Conservation (phyloP, 1,284 basidiomycete species). For the Sanguinoderma infundibulare region DNA sequence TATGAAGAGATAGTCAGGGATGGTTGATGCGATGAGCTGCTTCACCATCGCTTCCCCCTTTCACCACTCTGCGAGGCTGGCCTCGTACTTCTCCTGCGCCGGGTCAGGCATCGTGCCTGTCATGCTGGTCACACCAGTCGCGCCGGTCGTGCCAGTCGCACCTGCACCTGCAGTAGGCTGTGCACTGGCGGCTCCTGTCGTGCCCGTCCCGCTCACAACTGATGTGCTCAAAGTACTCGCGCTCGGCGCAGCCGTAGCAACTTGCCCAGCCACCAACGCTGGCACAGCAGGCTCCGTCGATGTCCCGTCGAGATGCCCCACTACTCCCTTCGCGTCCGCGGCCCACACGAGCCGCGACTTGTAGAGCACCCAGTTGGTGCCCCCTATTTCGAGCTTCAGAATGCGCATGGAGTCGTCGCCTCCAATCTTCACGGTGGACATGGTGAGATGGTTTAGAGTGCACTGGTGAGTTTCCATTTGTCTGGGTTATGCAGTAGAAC, state of each 20-base stretch:
- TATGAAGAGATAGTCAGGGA: slow-evolving; percentile 17
- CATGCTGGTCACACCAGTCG: background rate
- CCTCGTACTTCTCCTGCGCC: slow-evolving; percentile 2
- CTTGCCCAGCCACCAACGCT: background rate
- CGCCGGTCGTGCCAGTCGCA: background rate
- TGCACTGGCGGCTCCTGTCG: too few species aligned
- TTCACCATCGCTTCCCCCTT: slow-evolving; percentile 18
- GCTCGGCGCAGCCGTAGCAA: too few species aligned
- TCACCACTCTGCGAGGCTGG: slow-evolving; percentile 7
- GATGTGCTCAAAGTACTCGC: too few species aligned
- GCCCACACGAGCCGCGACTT: slow-evolving; percentile 18
- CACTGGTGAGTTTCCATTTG: too few species aligned
- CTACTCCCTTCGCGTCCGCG: slow-evolving; percentile 5
- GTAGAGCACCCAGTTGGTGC: slow-evolving; percentile 16
- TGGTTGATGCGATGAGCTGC: slow-evolving; percentile 15
- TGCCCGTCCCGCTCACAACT: too few species aligned
- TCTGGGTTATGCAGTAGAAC: too few species aligned
- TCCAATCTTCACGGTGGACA: too few species aligned
- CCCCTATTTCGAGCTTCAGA: too few species aligned
- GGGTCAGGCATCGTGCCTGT: background rate
- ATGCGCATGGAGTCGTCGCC: too few species aligned
- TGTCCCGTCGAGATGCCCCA: slow-evolving; percentile 12
- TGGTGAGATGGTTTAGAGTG: too few species aligned
- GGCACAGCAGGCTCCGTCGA: slow-evolving; percentile 6
- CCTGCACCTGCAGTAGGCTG: background rate